Evolutionary conservation across 2,329 filamentous ascomycete genomes (phyloP).

Genomic region (Raffaelea ambrosiae): DNA sequence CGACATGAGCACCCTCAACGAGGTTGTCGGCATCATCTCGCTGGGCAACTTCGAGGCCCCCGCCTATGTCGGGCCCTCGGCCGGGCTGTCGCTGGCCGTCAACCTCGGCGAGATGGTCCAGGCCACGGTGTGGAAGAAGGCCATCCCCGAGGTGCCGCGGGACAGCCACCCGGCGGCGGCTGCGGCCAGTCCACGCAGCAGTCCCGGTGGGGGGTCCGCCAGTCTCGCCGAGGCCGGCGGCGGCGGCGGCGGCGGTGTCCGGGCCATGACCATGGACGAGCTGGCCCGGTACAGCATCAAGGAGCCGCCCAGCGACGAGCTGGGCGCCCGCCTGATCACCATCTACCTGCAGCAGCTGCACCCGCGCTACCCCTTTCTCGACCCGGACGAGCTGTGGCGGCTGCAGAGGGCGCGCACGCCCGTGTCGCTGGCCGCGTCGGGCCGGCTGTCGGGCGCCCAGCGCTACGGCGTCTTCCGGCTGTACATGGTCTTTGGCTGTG

Average conservation of each 20-base stretch:
- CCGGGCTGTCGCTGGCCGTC: slow-evolving; percentile 25
- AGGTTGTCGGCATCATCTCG: slow-evolving; percentile 7
- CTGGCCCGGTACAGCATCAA: slow-evolving; percentile 4
- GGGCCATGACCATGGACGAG: slow-evolving; percentile 4
- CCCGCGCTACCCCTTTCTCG: slow-evolving; percentile 39
- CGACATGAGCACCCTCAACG: neutral
- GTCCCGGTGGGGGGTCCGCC: neutral
- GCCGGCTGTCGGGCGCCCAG: slow-evolving; percentile 22
- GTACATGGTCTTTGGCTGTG: slow-evolving; percentile 43
- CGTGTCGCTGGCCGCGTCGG: slow-evolving; percentile 24
- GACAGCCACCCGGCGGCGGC: too few relatives aligned
- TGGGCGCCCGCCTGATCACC: neutral
- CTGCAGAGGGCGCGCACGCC: slow-evolving; percentile 30
- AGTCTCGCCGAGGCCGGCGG: neutral
- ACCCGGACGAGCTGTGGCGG: slow-evolving; percentile 33
- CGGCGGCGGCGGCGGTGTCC: neutral
- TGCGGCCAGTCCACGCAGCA: neutral
- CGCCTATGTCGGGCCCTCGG: slow-evolving; percentile 5
- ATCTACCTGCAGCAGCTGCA: slow-evolving; percentile 22
- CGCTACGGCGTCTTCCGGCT: slow-evolving; percentile 40
- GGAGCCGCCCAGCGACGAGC: slow-evolving; percentile 5
- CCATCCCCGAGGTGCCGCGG: slow-evolving; percentile 21
- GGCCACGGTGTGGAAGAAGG: slow-evolving; percentile 44
- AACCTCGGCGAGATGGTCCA: slow-evolving; percentile 45
- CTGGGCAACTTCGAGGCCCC: slow-evolving; percentile 7